Evolutionary conservation across 2,329 filamentous ascomycete genomes (phyloP).

Genomic region (Fusarium sp.): DNA sequence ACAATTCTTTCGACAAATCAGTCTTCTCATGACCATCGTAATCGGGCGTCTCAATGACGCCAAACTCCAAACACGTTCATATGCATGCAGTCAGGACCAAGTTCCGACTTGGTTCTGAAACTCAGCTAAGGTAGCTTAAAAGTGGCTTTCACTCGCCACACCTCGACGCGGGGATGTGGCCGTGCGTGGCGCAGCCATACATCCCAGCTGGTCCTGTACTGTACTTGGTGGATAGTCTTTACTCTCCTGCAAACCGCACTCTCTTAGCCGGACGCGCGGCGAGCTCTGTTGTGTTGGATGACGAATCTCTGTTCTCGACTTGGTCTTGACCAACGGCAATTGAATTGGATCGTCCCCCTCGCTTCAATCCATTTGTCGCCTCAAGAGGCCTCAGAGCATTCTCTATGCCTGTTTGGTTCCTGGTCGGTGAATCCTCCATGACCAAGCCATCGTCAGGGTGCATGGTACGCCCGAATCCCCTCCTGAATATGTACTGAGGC

Average conservation of each 20-base stretch:
- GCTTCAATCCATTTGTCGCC: constrained; percentile 44
- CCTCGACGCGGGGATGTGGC: constrained; percentile 26
- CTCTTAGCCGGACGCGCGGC: constrained; percentile 49
- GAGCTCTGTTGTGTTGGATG: constrained; percentile 29
- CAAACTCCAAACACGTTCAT: constrained; percentile 23
- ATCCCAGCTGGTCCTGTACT: not conserved
- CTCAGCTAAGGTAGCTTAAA: constrained; percentile 4
- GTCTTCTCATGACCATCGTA: not conserved
- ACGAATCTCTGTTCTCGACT: constrained; percentile 17
- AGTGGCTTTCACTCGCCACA: constrained; percentile 16
- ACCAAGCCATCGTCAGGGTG: constrained; percentile 63
- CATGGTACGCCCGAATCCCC: constrained; percentile 58
- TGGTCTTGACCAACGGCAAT: constrained; percentile 22
- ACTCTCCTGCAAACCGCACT: constrained; percentile 49
- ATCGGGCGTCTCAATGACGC: constrained; percentile 26
- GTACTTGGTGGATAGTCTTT: constrained; percentile 1
- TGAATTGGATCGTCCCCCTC: constrained; percentile 34
- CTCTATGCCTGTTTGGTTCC: constrained; percentile 14
- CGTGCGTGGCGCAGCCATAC: constrained; percentile 24
- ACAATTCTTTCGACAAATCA: not conserved
- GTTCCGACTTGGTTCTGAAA: constrained; percentile 42
- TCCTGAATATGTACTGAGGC: constrained; percentile 65
- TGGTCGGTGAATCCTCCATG: constrained; percentile 42
- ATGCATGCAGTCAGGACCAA: constrained; percentile 23
- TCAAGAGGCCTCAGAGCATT: constrained; percentile 15